A percentile compares a stretch with the other conserved stretches of the same genome.
These are phyloP conservation scores for Amanita pallidorosea DNA, from an alignment of 768 basidiomycete species.

Conservation along the genomic window DNA sequence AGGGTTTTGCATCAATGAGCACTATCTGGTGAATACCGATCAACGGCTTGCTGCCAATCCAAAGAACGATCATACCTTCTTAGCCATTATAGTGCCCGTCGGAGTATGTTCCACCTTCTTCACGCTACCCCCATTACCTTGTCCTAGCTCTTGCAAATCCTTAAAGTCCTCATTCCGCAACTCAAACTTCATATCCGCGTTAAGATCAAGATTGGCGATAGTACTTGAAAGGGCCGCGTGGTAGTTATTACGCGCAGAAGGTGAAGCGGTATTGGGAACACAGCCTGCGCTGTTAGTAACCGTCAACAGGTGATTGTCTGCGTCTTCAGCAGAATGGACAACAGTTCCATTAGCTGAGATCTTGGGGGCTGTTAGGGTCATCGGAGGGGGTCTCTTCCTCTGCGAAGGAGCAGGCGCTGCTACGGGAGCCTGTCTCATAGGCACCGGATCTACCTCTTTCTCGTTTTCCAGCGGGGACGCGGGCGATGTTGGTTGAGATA, in stretches of 20 bases:
- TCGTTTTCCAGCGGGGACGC: slow-evolving; percentile 14
- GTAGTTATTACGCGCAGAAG: slow-evolving; percentile 50
- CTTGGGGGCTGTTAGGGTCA: slow-evolving; percentile 69
- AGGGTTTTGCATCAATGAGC: slow-evolving; percentile 91
- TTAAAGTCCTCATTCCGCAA: slow-evolving; percentile 84
- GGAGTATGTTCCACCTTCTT: slow-evolving; percentile 92
- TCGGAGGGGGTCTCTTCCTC: slow-evolving; percentile 76
- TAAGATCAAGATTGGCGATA: slow-evolving; percentile 78
- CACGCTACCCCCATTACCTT: slow-evolving; percentile 96
- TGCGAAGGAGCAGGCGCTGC: slow-evolving; percentile 21
- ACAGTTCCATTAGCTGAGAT: slow-evolving; percentile 29
- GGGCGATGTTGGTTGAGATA: slow-evolving; percentile 30
- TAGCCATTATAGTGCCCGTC: slow-evolving; percentile 91
- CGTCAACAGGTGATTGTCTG: slow-evolving; percentile 37
- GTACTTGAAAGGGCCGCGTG: slow-evolving; percentile 76
- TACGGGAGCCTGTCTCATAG: slow-evolving; percentile 7
- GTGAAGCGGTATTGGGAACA: slow-evolving; percentile 39
- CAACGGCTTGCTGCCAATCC: not conserved
- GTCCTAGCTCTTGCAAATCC: slow-evolving; percentile 84
- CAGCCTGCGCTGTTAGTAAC: slow-evolving; percentile 40
- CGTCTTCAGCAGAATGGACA: slow-evolving; percentile 26
- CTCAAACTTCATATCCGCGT: slow-evolving; percentile 77
- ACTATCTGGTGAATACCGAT: slow-evolving; percentile 52
- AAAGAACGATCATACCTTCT: slow-evolving; percentile 58
- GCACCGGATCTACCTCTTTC: not conserved